Evolutionary conservation across 768 basidiomycete genomes (phyloP).

Genomic region (Cantharellus anzutake): DNA sequence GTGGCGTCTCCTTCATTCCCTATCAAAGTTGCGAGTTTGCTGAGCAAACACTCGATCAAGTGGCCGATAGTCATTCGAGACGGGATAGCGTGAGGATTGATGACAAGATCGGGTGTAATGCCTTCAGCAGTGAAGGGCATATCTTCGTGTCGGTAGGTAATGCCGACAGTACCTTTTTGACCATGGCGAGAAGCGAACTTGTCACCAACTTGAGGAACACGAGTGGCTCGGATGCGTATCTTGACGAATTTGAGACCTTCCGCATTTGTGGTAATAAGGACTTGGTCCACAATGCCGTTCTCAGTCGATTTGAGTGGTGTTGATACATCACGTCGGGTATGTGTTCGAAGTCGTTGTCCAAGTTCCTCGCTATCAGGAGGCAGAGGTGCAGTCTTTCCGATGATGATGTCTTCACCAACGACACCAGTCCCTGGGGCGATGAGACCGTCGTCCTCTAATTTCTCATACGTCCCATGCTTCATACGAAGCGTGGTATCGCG

Average conservation of each 20-base stretch:
- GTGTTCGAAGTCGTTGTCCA: slow-evolving; percentile 83
- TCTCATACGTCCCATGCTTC: slow-evolving; percentile 98
- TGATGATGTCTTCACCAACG: slow-evolving; percentile 94
- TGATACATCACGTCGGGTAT: slow-evolving; percentile 89
- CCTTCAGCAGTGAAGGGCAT: slow-evolving; percentile 99
- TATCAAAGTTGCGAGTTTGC: slow-evolving; percentile 88
- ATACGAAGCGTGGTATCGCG: slow-evolving; percentile 84
- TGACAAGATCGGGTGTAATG: slow-evolving; percentile 91
- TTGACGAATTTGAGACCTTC: slow-evolving; percentile 98
- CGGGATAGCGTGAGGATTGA: slow-evolving; percentile 98
- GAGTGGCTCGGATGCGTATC: slow-evolving; percentile 86
- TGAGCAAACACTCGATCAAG: slow-evolving; percentile 92
- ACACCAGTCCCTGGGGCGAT: slow-evolving; percentile 93
- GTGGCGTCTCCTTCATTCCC: slow-evolving; percentile 98
- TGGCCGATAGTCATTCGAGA: slow-evolving; percentile 99
- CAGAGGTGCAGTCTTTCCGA: slow-evolving; percentile 95
- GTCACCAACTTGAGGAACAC: slow-evolving; percentile 95
- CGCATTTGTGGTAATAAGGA: slow-evolving; percentile 86
- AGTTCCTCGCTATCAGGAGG: slow-evolving; percentile 94
- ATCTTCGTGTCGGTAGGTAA: slow-evolving; percentile 98
- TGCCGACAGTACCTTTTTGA: slow-evolving; percentile 98
- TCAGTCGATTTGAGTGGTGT: slow-evolving; percentile 97
- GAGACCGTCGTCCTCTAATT: slow-evolving; percentile 88
- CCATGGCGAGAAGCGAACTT: slow-evolving; percentile 99
- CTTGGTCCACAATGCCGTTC: slow-evolving; percentile 94